phyloP scores from a whole-genome alignment of 2,329 filamentous ascomycete species.

The Pseudogymnoascus sp. region DNA sequence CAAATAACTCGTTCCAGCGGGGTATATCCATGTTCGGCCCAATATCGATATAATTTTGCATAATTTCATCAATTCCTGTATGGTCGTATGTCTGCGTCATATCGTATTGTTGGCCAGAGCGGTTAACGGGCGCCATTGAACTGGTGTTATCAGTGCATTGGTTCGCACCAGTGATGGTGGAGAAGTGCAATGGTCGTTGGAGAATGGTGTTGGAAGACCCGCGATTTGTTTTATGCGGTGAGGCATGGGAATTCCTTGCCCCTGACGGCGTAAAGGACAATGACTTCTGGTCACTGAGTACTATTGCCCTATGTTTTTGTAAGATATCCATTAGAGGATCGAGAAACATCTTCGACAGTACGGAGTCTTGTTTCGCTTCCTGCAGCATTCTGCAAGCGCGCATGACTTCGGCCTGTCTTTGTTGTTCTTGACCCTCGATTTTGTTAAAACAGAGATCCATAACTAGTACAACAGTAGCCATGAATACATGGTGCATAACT shows the following conservation, averaged over 20 bases:
- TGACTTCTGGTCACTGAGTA: neutral
- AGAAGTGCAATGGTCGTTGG: neutral
- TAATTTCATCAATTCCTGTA: conserved; percentile 1
- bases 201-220: neutral
- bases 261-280: neutral
- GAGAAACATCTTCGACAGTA: conserved; percentile 27
- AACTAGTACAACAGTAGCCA: conserved; percentile 33
- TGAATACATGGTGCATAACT: conserved; percentile 31
- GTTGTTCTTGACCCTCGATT: conserved; percentile 24
- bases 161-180: neutral
- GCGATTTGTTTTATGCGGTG: neutral
- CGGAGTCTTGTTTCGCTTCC: conserved; percentile 26
- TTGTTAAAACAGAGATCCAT: conserved; percentile 33
- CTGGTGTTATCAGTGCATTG: neutral
- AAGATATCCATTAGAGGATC: conserved; percentile 29
- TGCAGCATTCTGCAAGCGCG: conserved; percentile 31
- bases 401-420: conserved; percentile 27
- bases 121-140: neutral
- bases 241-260: neutral
- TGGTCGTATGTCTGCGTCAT: neutral
- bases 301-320: conserved; percentile 17
- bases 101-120: neutral
- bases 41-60: conserved; percentile 8
- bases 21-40: conserved; percentile 5
- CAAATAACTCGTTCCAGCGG: conserved; percentile 4